Evolutionary conservation across 208 protist genomes (phyloP).

Genomic region (Angomonas ambiguus): DNA sequence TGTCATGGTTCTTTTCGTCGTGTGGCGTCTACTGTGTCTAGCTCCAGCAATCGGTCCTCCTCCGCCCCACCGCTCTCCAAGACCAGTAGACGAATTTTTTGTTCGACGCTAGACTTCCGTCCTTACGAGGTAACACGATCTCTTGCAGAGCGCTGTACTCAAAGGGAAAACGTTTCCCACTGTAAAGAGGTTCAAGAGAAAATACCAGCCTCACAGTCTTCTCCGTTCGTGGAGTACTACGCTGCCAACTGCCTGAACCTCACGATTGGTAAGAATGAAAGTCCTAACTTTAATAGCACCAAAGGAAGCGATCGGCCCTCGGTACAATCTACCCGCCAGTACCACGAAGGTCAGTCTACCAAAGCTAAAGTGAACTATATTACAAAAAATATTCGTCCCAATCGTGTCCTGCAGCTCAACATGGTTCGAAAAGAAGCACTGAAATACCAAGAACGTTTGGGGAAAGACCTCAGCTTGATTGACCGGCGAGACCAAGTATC

Average conservation of each 20-base stretch:
- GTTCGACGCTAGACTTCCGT: background rate
- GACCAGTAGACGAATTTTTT: background rate
- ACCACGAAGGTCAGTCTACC: background rate
- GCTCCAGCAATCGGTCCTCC: background rate
- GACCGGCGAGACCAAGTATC: constrained; percentile 28
- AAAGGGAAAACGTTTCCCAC: background rate
- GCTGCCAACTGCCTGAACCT: constrained; percentile 18
- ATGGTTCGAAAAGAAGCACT: constrained; percentile 24
- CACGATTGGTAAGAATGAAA: constrained; percentile 6
- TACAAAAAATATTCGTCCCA: background rate
- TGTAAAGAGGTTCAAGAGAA: background rate
- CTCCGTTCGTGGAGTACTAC: constrained; percentile 58
- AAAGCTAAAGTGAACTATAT: background rate
- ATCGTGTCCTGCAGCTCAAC: constrained; percentile 2
- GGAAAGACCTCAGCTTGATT: constrained; percentile 25
- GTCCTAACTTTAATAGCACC: background rate
- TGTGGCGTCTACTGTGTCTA: background rate
- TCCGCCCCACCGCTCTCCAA: background rate
- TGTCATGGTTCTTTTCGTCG: background rate
- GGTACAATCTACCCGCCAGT: background rate
- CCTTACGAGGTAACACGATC: background rate
- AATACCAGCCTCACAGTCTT: constrained; percentile 21
- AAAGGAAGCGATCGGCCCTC: background rate
- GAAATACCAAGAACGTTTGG: constrained; percentile 21
- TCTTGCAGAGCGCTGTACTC: background rate